Percentiles rank a stretch among this genome's conserved stretches.
Evolutionary conservation across 225 moss, liverwort and hornwort species (phyloP).

Genomic region (Physcomitrellopsis africana): DNA sequence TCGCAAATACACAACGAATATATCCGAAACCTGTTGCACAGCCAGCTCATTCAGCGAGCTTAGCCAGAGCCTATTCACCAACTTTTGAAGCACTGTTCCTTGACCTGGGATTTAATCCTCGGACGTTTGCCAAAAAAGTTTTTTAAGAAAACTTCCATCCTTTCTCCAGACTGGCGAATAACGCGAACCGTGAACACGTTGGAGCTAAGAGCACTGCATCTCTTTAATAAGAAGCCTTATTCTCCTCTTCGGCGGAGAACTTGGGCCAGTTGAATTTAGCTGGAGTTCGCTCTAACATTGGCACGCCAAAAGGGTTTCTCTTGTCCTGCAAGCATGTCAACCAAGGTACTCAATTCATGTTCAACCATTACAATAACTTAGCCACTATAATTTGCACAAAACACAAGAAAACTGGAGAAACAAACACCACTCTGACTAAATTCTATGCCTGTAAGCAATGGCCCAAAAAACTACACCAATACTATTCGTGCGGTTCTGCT

Average conservation of each 20-base stretch:
- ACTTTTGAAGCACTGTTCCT: neutral
- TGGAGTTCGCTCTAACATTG: slow-evolving; percentile 47
- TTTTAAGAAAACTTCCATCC: neutral
- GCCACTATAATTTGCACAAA: no score
- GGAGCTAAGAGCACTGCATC: no score
- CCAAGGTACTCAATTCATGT: neutral
- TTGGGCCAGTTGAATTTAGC: slow-evolving; percentile 51
- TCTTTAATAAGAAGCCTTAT: slow-evolving; percentile 16
- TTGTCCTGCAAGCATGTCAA: slow-evolving; percentile 29
- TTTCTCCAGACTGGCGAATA: no score
- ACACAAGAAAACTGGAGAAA: no score
- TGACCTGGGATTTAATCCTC: neutral
- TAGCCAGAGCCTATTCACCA: neutral
- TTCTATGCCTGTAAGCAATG: no score
- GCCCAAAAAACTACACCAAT: no score
- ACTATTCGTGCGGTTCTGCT: no score
- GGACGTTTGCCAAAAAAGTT: neutral
- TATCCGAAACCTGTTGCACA: neutral
- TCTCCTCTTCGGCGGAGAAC: slow-evolving; percentile 18
- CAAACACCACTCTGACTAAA: no score
- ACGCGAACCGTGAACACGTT: no score
- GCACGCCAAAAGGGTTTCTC: slow-evolving; percentile 42
- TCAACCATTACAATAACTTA: no score
- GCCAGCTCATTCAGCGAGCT: neutral
- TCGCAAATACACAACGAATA: neutral